Base-by-base conservation (phyloP, 331 rosid genomes). In the Spiraea crenata region DNA sequence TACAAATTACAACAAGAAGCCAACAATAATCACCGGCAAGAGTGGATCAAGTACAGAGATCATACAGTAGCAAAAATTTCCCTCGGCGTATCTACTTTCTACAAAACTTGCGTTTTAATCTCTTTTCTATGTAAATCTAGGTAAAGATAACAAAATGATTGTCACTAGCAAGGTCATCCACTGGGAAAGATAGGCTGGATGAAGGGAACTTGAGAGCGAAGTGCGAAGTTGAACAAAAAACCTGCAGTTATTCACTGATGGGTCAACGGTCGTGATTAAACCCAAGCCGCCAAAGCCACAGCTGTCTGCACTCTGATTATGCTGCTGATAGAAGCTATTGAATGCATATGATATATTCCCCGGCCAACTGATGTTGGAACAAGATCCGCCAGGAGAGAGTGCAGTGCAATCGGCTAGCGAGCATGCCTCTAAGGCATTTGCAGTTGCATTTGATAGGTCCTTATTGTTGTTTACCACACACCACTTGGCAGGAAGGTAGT, bases 401-500 rank as follows among this genome's bases (percentile, higher is more conserved):
- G 92, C 85, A 17, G 91, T 80, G 41, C 98, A 93, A 80, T 93
- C 99, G 39, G 97, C 91, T 48, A 65, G 72, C 9, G 76, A 79
- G 73, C 99, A 93, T 3, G 92, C 96, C 62, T 83, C 87, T 57
- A 70, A 65, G 39, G 91, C 96, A 52, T 76, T 79, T 1, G 88
- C 81, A 38, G 83, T 80, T 41, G 88, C 95, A 80, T 89, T 87
- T 9, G 90, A 87, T 79, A 85, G 63, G 80, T 87, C 92, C 78
- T 65, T 69, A 5, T 91, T 93, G 80, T 91, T 86, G 97, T 93
- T 87, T 85, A 85, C 92, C 47, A 93, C 99, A 73, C 97, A 91
- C 99, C 99, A 93, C 78, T 73, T 89, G 2, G 95, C 64, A 58
- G 95, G 79, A 52, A 91, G 95, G 80, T 91, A 93, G 65, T 84